Evolutionary conservation across 1,284 basidiomycete genomes (phyloP), one percentile per base, ranked within the genome.

Genomic region (Microbotryomycetes sp.): DNA sequence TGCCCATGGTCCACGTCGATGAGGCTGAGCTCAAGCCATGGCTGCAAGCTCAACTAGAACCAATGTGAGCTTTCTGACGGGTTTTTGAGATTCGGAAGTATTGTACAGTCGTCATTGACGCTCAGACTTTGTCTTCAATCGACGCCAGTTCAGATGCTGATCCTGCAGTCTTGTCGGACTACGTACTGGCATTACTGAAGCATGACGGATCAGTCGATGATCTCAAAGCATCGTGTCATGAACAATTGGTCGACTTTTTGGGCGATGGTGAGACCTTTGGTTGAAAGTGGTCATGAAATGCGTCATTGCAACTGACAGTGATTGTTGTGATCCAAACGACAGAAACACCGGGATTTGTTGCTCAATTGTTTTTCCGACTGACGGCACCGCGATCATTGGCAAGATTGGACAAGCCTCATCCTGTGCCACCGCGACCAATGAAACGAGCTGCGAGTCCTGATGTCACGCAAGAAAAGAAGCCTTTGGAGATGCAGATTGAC

Each of bases 151-250:
- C 91, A 74, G 93, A 97, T 76, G 93, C 93, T 57, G 93, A 97
- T 75, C 92, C 93, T 26, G 86, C 87, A 32, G 91, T 93, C 23
- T 84, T 97, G 55, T 87, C 90, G 15, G 92, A 97, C 75, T 97
- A 97, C 75, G 87, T 97, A 69, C 83, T 96, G 54, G 93, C 93
- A n/a, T 80, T 97, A 56, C 79, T 97, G 60, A 92, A 92, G 74
- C 90, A 94, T 76, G 89, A 91, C 77, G 85, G 85, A 12, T 81
- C 86, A 4, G 89, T 92, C 73, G 75, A 76, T n/a, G 87, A 93
- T 67, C 85, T 96, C 80, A 81, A 86, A 68, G 83, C 84, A 65
- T 88, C 91, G 73, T 80, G 97, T 56, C 76, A 80, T 9, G 74
- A 81, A 1, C 90, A 96, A 74, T 80, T 97, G 61, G 85, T 87